Evolutionary conservation across 2,329 filamentous ascomycete species (phyloP), one percentile per base, ranked within the genome.

Genomic region (Aspergillus carbonarius): DNA sequence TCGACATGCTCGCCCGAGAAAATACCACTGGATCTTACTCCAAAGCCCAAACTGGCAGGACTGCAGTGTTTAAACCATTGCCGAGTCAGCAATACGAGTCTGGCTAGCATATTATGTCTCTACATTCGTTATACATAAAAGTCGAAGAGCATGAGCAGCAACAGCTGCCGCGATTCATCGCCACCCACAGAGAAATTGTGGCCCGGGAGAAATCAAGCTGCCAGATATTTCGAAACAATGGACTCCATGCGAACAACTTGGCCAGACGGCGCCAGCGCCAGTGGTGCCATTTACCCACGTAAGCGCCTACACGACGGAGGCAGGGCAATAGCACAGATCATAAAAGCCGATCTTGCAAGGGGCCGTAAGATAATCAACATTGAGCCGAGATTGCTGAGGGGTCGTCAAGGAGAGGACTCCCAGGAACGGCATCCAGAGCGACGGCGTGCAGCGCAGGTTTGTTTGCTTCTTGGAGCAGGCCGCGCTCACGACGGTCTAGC

Each of bases 361-460:
- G 10, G 17, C 18, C 23, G 10, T 18, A 10, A 34, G 5, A 17
- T 25, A 27, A 13, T 53, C 39, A 54, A 25, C 32, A 20, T 27
- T 55, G 39, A 15, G 34, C 13, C 10, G 51, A 58, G 23, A 62
- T 59, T 10, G 62, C 25, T 2, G 63, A 53, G 23, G 69, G 61
- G 53, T 71, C 66, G 48, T 71, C 70, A n/a, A 72, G 54, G 13
- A 74, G 59, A 18, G 74, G 72, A 58, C 72, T 78, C 5, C 74
- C 76, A 17, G 74, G 74, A 25, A 93, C 85, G 12, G 85, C 85
- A 73, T 96, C 91, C 46, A 98, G 77, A 1, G 93, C 91, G 23
- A 91, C 93, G 5, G 91, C 88, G 73, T 98, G 95, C 62, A 98
- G 77, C 3, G 95, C 93, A 15, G 95, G 95, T 70, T 90, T 91